Evolutionary conservation across 352 stramenopile genomes (phyloP), one percentile per base, ranked within the genome.

Genomic region (Blastocystis sp.): DNA sequence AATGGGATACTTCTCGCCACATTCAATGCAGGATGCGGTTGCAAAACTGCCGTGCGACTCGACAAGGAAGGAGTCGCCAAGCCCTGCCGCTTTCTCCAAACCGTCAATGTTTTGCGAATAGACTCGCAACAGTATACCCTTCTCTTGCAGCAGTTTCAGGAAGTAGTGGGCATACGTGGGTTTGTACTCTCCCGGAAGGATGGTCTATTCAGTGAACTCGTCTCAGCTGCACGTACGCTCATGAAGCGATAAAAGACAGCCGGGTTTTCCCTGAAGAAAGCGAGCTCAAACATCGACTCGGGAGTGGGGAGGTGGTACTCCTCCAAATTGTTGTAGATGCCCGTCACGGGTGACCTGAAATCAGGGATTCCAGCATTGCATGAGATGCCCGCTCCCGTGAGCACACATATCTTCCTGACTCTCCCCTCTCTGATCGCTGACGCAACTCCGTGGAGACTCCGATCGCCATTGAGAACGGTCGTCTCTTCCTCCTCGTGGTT

Each of bases 21-120:
- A 98, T 45, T 91, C 91, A 89, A 97, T 95, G 90, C 95, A 98
- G 2, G 90, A 92, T 4, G 95, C 96, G 80, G 90, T 93, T 0
- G 93, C 91, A 82, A 98, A 95, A 74, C 91, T 95, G 60, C 96
- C 96, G 91, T 98, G 96, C 80, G 95, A 96, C 78, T 97, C 94
- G n/a, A 98, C 94, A 76, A 97, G 93, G 84, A 92, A 92, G 38
- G 89, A 78, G 61, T 87, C 43, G 24, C 90, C 94, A 45, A 98
- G 92, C n/a, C 95, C 96, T 1, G 96, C 95, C 7, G 91, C 87
- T 63, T 93, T 87, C 89, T 99, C 96, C 48, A 98, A 90, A 0
- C 94, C 95, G 89, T 99, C 97, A 89, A 99, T 98, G 90, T 99
- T 99, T 90, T 98, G 95, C 48, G 95, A 98, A 89, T 98, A 98